Base-by-base conservation (phyloP, 2,329 filamentous ascomycete species). In the Neopestalotiopsis clavispora region DNA sequence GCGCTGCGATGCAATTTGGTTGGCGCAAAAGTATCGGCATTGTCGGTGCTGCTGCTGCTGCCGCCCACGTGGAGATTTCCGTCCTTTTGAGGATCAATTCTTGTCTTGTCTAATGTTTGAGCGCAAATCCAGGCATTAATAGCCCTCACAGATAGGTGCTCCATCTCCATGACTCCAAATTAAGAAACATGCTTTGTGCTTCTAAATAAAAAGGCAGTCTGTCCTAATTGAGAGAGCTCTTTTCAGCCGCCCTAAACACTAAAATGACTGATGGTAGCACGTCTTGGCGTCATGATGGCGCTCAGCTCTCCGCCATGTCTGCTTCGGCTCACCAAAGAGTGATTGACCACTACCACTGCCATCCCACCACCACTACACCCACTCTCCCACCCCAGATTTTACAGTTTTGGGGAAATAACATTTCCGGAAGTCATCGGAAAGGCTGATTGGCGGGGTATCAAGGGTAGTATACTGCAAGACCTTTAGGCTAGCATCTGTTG, bases 391-490 rank as follows among this genome's bases (percentile, higher is more conserved):
- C 34, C 45, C 45, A 17, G 20, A 52, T 20, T 52, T 52, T 52
- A 52, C 20, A 20, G 45, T 52, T 52, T 52, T 38, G n/a, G 45
- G 17, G n/a, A 20, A 10, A 52, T n/a, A 20, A 52, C 20, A 52
- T 52, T 52, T 52, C 45, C 45, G 45, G n/a, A 52, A 52, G 45
- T 52, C 45, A 52, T 52, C n/a, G 45, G 45, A 52, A 52, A 52
- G 45, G 17, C 4, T 52, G 45, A 52, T 52, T 52, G 45, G 45
- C 45, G 45, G 20, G 17, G 17, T 52, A 38, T n/a, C 17, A 20
- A 7, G 45, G 45, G 14, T 28, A 28, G 45, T 52, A 52, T 52
- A 52, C 20, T n/a, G n/a, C 17, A 20, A 17, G 45, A 52, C 45
- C 45, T 52, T 52, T 52, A 9, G 45, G 45, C 45, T 38, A 38